Conservation (phyloP, 2,329 filamentous ascomycete genomes). For the Sclerotinia subarctica region DNA sequence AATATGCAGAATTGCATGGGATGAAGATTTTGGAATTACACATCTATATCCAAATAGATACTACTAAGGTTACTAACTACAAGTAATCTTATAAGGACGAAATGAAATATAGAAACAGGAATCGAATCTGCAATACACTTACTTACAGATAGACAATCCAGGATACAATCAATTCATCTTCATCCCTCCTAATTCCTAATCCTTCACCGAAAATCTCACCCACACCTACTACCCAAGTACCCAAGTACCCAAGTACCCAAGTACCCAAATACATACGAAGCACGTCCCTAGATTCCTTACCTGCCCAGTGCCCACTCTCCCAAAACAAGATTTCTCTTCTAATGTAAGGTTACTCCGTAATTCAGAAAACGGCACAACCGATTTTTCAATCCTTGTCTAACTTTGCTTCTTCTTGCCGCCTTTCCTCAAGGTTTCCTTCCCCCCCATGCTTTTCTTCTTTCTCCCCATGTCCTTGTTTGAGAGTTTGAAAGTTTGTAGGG, state of each 20-base stretch:
- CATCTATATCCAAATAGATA: no score
- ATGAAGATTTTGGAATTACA: no score
- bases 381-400: not conserved
- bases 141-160: not conserved
- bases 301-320: no score
- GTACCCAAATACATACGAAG: not conserved
- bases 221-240: not conserved
- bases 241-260: not conserved
- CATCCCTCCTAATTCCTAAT: not conserved
- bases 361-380: not conserved
- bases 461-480: no score
- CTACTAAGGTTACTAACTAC: no score
- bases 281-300: no score
- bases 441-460: not conserved
- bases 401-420: not conserved
- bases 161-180: not conserved
- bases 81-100: no score
- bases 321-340: no score
- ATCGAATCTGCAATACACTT: no score
- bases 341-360: no score
- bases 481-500: not conserved
- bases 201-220: not conserved
- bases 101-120: no score
- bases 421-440: accelerated
- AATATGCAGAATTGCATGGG: no score